A percentile compares a stretch with the other conserved stretches of the same genome.
Conservation (phyloP, 2,329 filamentous ascomycete species). For the Fusarium sp. region DNA sequence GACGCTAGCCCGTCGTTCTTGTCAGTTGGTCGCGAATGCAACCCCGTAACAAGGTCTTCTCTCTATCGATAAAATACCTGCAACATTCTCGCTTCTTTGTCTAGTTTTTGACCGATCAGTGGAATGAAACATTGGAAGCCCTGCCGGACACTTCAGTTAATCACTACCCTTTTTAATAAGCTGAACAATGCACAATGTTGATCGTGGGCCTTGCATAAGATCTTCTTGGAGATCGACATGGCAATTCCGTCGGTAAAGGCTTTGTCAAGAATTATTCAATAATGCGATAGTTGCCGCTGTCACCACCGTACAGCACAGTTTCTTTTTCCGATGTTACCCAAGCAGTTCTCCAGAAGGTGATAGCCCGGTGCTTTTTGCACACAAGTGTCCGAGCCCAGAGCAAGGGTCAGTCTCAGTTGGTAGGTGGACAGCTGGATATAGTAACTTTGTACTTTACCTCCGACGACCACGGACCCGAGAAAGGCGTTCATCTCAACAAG, state of each 20-base stretch:
- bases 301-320: neutral
- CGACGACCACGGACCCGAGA: slow-evolving; percentile 13
- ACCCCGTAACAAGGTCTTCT: neutral
- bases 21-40: slow-evolving; percentile 14
- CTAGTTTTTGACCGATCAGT: slow-evolving; percentile 5
- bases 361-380: neutral
- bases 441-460: slow-evolving; percentile 37
- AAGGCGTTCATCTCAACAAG: slow-evolving; percentile 31
- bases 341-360: slow-evolving; percentile 1
- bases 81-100: slow-evolving; percentile 2
- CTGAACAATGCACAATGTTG: slow-evolving; percentile 25
- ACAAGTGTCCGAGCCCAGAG: neutral
- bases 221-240: slow-evolving; percentile 29
- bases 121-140: slow-evolving; percentile 25
- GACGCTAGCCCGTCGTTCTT: slow-evolving; percentile 24
- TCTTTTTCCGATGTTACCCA: slow-evolving; percentile 25
- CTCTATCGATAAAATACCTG: neutral
- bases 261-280: slow-evolving; percentile 25
- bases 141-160: slow-evolving; percentile 2
- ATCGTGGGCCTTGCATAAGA: slow-evolving; percentile 19
- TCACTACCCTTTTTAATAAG: slow-evolving; percentile 16
- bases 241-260: slow-evolving; percentile 24
- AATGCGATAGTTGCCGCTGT: slow-evolving; percentile 18
- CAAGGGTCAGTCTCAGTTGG: slow-evolving; percentile 32
- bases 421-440: slow-evolving; percentile 40